Conservation (phyloP, 1,284 basidiomycete species). For the Cystobasidiaceae sp. region DNA sequence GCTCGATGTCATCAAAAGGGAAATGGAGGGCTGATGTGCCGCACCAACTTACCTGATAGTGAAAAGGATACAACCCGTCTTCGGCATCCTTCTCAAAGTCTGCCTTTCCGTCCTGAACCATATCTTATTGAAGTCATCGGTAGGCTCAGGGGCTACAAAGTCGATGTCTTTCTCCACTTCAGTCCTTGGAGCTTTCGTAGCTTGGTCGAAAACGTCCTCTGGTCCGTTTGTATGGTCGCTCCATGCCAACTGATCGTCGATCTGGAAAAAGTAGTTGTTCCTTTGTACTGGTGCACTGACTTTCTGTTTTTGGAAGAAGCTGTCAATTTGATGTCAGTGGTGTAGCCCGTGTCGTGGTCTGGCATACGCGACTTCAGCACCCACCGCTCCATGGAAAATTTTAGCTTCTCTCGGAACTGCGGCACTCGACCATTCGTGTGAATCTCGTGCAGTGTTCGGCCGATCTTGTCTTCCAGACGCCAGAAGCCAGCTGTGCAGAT, state of each 20-base stretch:
- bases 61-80: conserved; percentile 63
- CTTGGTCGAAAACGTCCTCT: conserved; percentile 56
- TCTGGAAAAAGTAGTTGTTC: conserved; percentile 55
- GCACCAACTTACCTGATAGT: conserved; percentile 55
- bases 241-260: conserved; percentile 66
- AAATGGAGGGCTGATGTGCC: neutral
- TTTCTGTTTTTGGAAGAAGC: conserved; percentile 61
- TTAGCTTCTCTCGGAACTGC: conserved; percentile 62
- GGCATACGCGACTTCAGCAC: neutral
- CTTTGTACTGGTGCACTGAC: conserved; percentile 65
- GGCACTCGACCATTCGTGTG: conserved; percentile 64
- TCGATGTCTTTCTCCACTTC: conserved; percentile 45
- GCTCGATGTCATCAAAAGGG: no score
- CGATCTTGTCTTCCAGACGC: conserved; percentile 71
- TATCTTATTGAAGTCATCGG: conserved; percentile 45
- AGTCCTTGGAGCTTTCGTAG: conserved; percentile 42
- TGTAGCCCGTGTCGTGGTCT: no score
- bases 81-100: conserved; percentile 56
- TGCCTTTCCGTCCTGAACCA: conserved; percentile 66
- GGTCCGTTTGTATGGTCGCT: conserved; percentile 58
- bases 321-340: no score
- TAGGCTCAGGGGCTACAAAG: conserved; percentile 38
- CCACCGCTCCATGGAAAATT: conserved; percentile 57
- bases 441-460: conserved; percentile 65
- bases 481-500: conserved; percentile 67